Evolutionary conservation across 2,329 filamentous ascomycete species (phyloP).

Genomic region (Xylaria sp.): DNA sequence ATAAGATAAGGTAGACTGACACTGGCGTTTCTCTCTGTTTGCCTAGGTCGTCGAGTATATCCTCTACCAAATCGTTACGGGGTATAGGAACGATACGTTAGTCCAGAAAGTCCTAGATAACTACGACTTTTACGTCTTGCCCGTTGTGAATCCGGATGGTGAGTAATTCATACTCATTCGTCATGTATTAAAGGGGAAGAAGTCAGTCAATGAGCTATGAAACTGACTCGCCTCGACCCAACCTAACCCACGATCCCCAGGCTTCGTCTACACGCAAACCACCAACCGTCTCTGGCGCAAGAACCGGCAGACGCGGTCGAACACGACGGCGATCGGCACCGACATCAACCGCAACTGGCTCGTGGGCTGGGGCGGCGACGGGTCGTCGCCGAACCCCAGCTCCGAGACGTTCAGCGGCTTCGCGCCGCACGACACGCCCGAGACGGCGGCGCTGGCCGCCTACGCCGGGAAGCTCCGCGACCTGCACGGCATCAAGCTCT

Average conservation of each 20-base stretch:
- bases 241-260: slow-evolving; percentile 41
- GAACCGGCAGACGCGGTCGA: slow-evolving; percentile 57
- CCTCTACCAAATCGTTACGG: slow-evolving; percentile 58
- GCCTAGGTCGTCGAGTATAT: slow-evolving; percentile 59
- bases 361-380: slow-evolving; percentile 57
- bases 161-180: slow-evolving; percentile 36
- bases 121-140: slow-evolving; percentile 69
- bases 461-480: slow-evolving; percentile 58
- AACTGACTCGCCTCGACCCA: neutral
- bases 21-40: neutral
- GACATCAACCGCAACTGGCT: slow-evolving; percentile 67
- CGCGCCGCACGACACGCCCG: slow-evolving; percentile 57
- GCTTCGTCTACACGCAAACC: slow-evolving; percentile 64
- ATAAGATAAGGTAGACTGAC: neutral
- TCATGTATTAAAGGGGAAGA: too few species aligned
- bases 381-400: slow-evolving; percentile 59
- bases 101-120: slow-evolving; percentile 61
- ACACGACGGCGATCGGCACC: slow-evolving; percentile 58
- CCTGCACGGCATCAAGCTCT: slow-evolving; percentile 61
- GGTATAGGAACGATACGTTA: slow-evolving; percentile 54
- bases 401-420: slow-evolving; percentile 58
- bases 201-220: neutral
- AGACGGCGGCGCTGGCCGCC: slow-evolving; percentile 60
- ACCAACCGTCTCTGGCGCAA: slow-evolving; percentile 65
- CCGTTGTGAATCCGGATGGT: slow-evolving; percentile 65